Evolutionary conservation across 2,329 filamentous ascomycete species (phyloP).

Genomic region (Hymenoscyphus scutula): DNA sequence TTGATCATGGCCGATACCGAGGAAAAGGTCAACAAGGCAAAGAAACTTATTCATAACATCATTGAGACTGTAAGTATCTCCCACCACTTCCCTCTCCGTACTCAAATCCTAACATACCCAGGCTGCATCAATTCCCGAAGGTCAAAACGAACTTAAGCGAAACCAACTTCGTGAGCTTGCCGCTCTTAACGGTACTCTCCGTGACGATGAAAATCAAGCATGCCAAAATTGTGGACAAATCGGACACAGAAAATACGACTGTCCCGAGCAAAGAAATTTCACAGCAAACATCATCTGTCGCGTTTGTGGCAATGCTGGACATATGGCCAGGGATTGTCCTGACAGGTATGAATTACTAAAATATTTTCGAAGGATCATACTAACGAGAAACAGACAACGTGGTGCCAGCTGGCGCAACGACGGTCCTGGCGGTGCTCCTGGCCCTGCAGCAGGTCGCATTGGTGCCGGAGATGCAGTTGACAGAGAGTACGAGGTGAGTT

Average conservation of each 20-base stretch:
- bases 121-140: conserved; percentile 97
- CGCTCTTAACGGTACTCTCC: conserved; percentile 95
- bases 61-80: conserved; percentile 82
- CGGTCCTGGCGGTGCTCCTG: conserved; percentile 47
- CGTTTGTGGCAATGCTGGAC: conserved; percentile 94
- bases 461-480: conserved; percentile 80
- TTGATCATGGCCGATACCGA: conserved; percentile 99
- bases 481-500: conserved; percentile 86
- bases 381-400: conserved; percentile 54
- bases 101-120: conserved; percentile 44
- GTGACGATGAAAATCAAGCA: conserved; percentile 98
- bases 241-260: conserved; percentile 97
- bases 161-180: conserved; percentile 98
- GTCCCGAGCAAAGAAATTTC: conserved; percentile 94
- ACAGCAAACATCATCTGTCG: conserved; percentile 99
- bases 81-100: background rate
- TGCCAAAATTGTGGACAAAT: conserved; percentile 99
- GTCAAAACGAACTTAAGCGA: conserved; percentile 97
- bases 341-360: conserved; percentile 55
- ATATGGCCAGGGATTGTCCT: conserved; percentile 97
- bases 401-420: conserved; percentile 91
- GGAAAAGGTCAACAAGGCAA: conserved; percentile 99
- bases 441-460: conserved; percentile 60
- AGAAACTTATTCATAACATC: conserved; percentile 96
- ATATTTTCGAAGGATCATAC: conserved; percentile 8